Evolutionary conservation across 2,329 filamentous ascomycete genomes (phyloP).

Genomic region (Colletotrichum theobromicola): DNA sequence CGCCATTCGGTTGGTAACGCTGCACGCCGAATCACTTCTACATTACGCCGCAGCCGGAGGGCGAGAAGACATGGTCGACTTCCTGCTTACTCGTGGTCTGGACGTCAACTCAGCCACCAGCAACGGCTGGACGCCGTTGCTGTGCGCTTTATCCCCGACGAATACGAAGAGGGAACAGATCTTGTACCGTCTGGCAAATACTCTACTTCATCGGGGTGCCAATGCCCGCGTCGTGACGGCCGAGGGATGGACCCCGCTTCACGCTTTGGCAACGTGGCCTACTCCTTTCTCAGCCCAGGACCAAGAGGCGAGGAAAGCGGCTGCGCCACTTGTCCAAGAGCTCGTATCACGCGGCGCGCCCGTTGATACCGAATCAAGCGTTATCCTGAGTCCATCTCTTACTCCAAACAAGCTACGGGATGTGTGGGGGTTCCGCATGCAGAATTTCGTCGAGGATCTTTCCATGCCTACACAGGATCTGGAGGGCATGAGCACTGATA

Average conservation of each 20-base stretch:
- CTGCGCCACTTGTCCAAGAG: neutral
- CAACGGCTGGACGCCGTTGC: conserved; percentile 12
- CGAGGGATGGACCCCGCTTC: conserved; percentile 18
- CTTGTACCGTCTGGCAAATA: neutral
- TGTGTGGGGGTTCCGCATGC: conserved; percentile 13
- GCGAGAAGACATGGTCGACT: neutral
- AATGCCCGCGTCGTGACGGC: conserved; percentile 11
- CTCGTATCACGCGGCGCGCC: conserved; percentile 13
- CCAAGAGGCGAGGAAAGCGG: neutral
- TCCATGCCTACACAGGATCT: neutral
- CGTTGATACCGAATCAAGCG: neutral
- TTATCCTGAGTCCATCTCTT: neutral
- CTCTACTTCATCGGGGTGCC: conserved; percentile 4
- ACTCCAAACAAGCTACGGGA: neutral
- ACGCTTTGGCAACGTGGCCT: conserved; percentile 8
- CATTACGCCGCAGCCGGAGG: conserved; percentile 15
- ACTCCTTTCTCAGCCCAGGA: neutral
- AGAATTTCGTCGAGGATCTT: neutral
- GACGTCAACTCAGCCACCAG: conserved; percentile 1
- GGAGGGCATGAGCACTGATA: neutral
- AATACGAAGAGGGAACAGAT: neutral
- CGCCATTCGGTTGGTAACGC: neutral
- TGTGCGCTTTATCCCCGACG: conserved; percentile 15
- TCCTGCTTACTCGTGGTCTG: conserved; percentile 2
- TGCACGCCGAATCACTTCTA: conserved; percentile 7